phyloP scores from a whole-genome alignment of 331 rosid genomes.

The Arachis monticola region DNA sequence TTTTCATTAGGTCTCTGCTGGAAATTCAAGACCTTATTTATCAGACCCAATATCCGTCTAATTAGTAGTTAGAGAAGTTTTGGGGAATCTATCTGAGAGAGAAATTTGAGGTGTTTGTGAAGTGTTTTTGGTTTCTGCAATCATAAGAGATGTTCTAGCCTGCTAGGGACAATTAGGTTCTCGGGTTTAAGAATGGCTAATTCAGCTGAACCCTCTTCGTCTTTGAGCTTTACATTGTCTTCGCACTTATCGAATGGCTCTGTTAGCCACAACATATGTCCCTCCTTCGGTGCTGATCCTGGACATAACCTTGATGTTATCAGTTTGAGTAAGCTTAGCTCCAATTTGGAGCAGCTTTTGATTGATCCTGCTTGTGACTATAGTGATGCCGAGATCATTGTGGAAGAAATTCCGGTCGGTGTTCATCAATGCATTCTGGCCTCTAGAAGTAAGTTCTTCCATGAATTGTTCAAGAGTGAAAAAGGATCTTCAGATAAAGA shows the following conservation, averaged over 20 bases:
- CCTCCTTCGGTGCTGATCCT: constrained; percentile 53
- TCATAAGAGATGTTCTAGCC: constrained; percentile 8
- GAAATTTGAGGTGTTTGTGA: constrained; percentile 21
- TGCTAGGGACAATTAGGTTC: constrained; percentile 20
- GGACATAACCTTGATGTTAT: constrained; percentile 71
- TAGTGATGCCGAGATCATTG: constrained; percentile 69
- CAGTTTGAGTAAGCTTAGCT: constrained; percentile 76
- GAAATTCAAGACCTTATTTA: constrained; percentile 20
- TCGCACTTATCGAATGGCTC: constrained; percentile 78
- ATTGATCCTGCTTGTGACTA: constrained; percentile 68
- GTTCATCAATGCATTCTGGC: constrained; percentile 86
- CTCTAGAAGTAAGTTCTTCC: constrained; percentile 76
- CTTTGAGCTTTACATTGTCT: constrained; percentile 86
- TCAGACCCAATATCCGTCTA: neutral
- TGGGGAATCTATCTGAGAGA: constrained; percentile 37
- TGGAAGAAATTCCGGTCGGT: constrained; percentile 65
- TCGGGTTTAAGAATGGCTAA: constrained; percentile 57
- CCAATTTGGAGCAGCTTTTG: constrained; percentile 76
- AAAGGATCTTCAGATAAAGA: constrained; percentile 50
- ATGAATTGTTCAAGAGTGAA: constrained; percentile 62
- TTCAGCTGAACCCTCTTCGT: constrained; percentile 84
- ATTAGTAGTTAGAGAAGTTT: constrained; percentile 3
- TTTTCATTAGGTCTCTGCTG: constrained; percentile 20
- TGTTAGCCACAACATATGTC: constrained; percentile 49
- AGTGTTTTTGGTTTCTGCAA: constrained; percentile 21